Evolutionary conservation across 768 basidiomycete genomes (phyloP).

Genomic region (Suillus weaverae): DNA sequence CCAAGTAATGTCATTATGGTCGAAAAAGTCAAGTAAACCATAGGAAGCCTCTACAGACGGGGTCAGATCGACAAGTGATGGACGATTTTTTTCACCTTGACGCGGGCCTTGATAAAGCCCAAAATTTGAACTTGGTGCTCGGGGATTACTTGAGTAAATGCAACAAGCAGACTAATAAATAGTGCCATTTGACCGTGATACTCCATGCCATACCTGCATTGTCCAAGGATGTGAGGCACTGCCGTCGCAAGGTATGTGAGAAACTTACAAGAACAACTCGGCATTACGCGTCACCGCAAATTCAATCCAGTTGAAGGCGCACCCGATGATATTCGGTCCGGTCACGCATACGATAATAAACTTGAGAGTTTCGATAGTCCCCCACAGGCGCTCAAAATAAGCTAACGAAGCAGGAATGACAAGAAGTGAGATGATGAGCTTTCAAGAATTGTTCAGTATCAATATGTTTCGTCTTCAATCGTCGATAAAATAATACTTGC

Average conservation of each 20-base stretch:
- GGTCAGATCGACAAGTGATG: conserved; percentile 5
- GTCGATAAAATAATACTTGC: conserved; percentile 44
- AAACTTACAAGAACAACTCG: conserved; percentile 75
- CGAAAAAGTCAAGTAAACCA: conserved; percentile 89
- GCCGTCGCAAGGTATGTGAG: conserved; percentile 8
- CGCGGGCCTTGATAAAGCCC: conserved; percentile 79
- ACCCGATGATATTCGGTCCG: conserved; percentile 84
- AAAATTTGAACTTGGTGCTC: conserved; percentile 97
- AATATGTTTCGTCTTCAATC: conserved; percentile 5
- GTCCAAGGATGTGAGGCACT: conserved; percentile 14
- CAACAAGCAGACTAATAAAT: conserved; percentile 86
- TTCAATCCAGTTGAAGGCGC: conserved; percentile 88
- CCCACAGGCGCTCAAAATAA: conserved; percentile 96
- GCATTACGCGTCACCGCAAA: conserved; percentile 67
- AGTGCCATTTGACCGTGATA: conserved; percentile 94
- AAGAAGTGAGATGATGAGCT: conserved; percentile 79
- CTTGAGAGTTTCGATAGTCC: conserved; percentile 78
- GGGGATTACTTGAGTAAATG: conserved; percentile 96
- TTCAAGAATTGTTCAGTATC: conserved; percentile 7
- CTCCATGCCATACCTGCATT: conserved; percentile 75
- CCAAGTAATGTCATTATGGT: conserved; percentile 82
- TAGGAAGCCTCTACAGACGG: conserved; percentile 76
- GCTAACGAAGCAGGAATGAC: conserved; percentile 80
- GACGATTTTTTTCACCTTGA: conserved; percentile 63
- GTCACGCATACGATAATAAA: conserved; percentile 81